Conservation (phyloP, 2,329 filamentous ascomycete genomes). For the Pseudovirgaria hyperparasitica region DNA sequence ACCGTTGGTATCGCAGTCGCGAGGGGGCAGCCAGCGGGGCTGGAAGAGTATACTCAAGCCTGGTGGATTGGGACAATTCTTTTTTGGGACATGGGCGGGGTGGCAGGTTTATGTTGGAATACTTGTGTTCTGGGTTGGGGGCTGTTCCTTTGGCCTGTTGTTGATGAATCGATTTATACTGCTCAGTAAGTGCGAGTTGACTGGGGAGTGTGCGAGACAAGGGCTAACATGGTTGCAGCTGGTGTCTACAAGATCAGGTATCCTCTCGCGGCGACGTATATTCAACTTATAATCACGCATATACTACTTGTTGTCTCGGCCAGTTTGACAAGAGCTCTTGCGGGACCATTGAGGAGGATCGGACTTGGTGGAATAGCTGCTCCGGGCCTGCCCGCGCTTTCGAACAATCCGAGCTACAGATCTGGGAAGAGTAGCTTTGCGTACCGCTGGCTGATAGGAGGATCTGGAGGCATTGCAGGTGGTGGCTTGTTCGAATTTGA, state of each 20-base stretch:
- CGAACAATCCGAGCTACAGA: slow-evolving; percentile 5
- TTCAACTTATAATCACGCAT: slow-evolving; percentile 39
- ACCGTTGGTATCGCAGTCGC: slow-evolving; percentile 24
- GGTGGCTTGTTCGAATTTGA: slow-evolving; percentile 43
- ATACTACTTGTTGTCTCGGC: slow-evolving; percentile 34
- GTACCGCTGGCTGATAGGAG: slow-evolving; percentile 25
- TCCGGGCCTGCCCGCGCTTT: slow-evolving; percentile 25
- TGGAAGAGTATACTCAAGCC: slow-evolving; percentile 23
- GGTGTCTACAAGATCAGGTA: slow-evolving; percentile 33
- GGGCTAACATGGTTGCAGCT: slow-evolving; percentile 8
- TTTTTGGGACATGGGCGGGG: slow-evolving; percentile 34
- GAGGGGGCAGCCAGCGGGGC: slow-evolving; percentile 10
- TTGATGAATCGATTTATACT: slow-evolving; percentile 41
- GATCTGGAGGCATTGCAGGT: slow-evolving; percentile 38
- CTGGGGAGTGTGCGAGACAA: slow-evolving; percentile 31
- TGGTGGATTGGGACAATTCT: slow-evolving; percentile 35
- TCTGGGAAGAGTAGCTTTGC: too few species aligned
- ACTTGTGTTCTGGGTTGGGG: slow-evolving; percentile 35
- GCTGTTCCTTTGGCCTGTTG: slow-evolving; percentile 33
- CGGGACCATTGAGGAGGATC: slow-evolving; percentile 27
- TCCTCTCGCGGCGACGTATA: slow-evolving; percentile 36
- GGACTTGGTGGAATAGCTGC: slow-evolving; percentile 32
- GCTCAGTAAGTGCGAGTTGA: slow-evolving; percentile 22
- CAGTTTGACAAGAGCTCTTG: slow-evolving; percentile 34
- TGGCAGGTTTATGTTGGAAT: slow-evolving; percentile 37